Percentiles rank a stretch among this genome's conserved stretches.
phyloP scores from a whole-genome alignment of 371 early-diverging fungal genomes.

The Umbelopsis sp. region DNA sequence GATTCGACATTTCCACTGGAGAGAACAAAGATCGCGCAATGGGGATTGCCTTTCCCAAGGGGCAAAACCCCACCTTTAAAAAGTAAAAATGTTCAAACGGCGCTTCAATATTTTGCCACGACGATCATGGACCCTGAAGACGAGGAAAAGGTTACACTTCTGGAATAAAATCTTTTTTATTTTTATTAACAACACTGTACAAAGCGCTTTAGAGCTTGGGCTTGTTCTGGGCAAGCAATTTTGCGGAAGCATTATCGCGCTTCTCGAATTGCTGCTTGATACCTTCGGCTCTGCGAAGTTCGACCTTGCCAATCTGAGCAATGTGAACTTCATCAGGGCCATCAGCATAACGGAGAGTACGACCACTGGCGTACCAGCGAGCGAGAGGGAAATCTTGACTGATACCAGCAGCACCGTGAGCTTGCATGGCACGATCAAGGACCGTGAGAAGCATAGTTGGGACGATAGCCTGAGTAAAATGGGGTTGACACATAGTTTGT shows the following conservation, averaged over 20 bases:
- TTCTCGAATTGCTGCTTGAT: conserved; percentile 19
- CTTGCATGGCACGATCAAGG: conserved; percentile 89
- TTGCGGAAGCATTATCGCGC: not conserved
- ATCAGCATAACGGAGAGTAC: conserved; percentile 93
- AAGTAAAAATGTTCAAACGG: not conserved
- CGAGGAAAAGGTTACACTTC: not conserved
- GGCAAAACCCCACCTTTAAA: not conserved
- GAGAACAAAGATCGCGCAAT: not conserved
- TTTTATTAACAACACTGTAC: not conserved
- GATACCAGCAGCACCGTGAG: conserved; percentile 90
- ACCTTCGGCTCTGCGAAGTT: conserved; percentile 49
- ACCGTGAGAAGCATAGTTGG: conserved; percentile 79
- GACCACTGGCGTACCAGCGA: conserved; percentile 76
- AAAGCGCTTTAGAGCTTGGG: conserved; percentile 22
- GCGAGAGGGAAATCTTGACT: conserved; percentile 88
- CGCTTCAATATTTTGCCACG: not conserved
- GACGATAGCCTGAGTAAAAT: conserved; percentile 54
- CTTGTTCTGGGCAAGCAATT: not conserved
- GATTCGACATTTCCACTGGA: conserved; percentile 8
- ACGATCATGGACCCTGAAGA: not conserved
- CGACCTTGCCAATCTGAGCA: conserved; percentile 49
- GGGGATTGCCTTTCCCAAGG: not conserved
- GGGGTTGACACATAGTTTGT: not conserved
- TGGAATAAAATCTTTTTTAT: not conserved
- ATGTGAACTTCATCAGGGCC: conserved; percentile 54